Percentiles rank a stretch among this genome's conserved stretches.
These are phyloP conservation scores for Diutina siamensis DNA, from an alignment of 1,139 yeast genomes.

Conservation along the genomic window DNA sequence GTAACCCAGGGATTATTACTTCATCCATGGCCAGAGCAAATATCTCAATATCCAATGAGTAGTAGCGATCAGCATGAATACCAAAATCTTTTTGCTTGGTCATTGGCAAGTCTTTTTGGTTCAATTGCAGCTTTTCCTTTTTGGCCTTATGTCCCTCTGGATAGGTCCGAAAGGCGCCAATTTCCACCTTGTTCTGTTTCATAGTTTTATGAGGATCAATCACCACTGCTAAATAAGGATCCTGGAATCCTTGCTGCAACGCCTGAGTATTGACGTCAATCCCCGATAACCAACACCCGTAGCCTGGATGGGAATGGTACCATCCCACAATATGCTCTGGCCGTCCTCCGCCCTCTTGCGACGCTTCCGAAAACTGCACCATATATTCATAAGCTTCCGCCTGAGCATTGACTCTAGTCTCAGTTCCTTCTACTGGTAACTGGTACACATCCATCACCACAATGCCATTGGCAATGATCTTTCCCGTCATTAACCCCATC, in stretches of 20 bases:
- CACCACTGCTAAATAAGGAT: conserved; percentile 83
- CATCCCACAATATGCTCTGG: conserved; percentile 71
- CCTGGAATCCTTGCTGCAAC: conserved; percentile 79
- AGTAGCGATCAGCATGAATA: conserved; percentile 58
- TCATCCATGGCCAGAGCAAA: conserved; percentile 49
- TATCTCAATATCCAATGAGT: conserved; percentile 54
- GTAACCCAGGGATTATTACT: conserved; percentile 18
- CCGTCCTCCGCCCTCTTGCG: conserved; percentile 38
- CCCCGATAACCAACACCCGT: conserved; percentile 89
- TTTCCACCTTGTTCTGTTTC: conserved; percentile 58
- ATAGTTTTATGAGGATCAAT: conserved; percentile 71
- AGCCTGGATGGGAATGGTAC: conserved; percentile 97
- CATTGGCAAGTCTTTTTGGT: conserved; percentile 19
- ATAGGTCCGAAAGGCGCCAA: conserved; percentile 85
- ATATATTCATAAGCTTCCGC: conserved; percentile 91
- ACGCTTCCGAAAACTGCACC: conserved; percentile 66
- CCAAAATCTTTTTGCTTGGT: conserved; percentile 54
- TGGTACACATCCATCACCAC: conserved; percentile 77
- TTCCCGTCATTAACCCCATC: conserved; percentile 92
- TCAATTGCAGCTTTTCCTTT: conserved; percentile 3
- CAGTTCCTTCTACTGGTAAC: conserved; percentile 92
- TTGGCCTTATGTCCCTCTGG: conserved; percentile 26
- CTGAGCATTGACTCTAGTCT: conserved; percentile 89
- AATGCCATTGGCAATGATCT: conserved; percentile 44
- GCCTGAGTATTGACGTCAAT: conserved; percentile 84